phyloP scores from a whole-genome alignment of 1,139 yeast species.

The Kluyveromyces marxianus region DNA sequence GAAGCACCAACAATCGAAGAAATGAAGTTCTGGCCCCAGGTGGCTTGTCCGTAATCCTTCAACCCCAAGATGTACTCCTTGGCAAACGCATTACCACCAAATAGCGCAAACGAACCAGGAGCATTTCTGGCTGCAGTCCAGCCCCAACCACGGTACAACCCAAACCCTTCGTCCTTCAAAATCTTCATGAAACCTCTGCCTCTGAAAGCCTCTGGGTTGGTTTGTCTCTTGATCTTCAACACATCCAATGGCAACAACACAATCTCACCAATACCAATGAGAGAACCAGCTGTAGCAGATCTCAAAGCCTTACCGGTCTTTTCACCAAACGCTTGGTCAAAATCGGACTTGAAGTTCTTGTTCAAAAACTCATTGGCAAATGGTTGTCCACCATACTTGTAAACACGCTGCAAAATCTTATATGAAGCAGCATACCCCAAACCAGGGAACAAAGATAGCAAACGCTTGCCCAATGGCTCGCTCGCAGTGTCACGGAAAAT shows the following conservation, averaged over 20 bases:
- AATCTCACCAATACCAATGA: constrained; percentile 97
- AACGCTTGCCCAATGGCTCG: constrained; percentile 61
- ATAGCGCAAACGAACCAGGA: constrained; percentile 95
- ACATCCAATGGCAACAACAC: constrained; percentile 93
- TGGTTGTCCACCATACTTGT: constrained; percentile 99
- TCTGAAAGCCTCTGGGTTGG: constrained; percentile 95
- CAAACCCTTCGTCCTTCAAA: constrained; percentile 83
- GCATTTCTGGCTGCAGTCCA: constrained; percentile 99
- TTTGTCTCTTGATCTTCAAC: constrained; percentile 94
- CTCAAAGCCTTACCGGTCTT: constrained; percentile 94
- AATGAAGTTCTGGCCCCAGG: constrained; percentile 91
- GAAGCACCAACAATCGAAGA: constrained; percentile 98
- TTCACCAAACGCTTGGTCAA: constrained; percentile 75
- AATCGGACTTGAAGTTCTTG: constrained; percentile 60
- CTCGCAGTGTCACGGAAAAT: constrained; percentile 79
- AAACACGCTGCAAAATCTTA: constrained; percentile 93
- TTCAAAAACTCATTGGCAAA: constrained; percentile 90
- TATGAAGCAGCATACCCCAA: constrained; percentile 97
- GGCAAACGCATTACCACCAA: constrained; percentile 98
- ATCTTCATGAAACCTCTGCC: constrained; percentile 94
- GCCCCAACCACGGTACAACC: constrained; percentile 97
- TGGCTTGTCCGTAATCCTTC: constrained; percentile 78
- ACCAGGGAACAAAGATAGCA: constrained; percentile 90
- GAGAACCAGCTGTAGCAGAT: constrained; percentile 95
- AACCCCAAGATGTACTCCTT: constrained; percentile 90